Percentiles rank a stretch among this genome's conserved stretches.
phyloP scores from a whole-genome alignment of 179 eudicot genomes.

The Pouteria campechiana region DNA sequence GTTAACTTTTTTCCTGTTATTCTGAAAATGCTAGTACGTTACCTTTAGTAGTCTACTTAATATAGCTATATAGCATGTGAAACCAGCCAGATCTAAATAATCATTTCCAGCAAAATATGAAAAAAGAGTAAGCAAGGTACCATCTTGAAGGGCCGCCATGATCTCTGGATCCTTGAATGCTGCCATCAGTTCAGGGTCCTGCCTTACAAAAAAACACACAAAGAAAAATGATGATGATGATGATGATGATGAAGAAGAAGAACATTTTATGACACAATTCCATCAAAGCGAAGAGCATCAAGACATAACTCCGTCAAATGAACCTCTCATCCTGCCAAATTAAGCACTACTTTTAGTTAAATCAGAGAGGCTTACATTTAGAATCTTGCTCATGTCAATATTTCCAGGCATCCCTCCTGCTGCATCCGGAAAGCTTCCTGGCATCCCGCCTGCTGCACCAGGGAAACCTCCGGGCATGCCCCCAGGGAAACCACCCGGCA shows the following conservation, averaged over 20 bases:
- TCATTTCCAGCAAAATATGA: not conserved
- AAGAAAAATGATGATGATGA: not conserved
- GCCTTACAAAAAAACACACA: constrained; percentile 12
- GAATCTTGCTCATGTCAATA: constrained; percentile 75
- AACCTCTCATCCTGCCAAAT: too few relatives aligned
- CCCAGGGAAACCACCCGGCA: constrained; percentile 33
- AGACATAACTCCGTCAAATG: too few relatives aligned
- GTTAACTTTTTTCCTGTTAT: too few relatives aligned
- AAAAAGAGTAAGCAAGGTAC: constrained; percentile 17
- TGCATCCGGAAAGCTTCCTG: constrained; percentile 51
- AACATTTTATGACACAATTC: too few relatives aligned
- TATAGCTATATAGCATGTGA: too few relatives aligned
- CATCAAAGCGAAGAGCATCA: too few relatives aligned
- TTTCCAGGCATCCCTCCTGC: constrained; percentile 42
- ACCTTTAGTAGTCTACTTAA: too few relatives aligned
- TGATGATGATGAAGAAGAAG: too few relatives aligned
- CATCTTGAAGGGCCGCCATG: constrained; percentile 99
- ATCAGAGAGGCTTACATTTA: constrained; percentile 49
- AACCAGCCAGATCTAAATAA: too few relatives aligned
- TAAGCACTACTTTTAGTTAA: too few relatives aligned
- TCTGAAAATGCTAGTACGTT: too few relatives aligned
- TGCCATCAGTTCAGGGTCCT: constrained; percentile 97
- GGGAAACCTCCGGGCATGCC: constrained; percentile 39
- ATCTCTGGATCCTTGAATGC: constrained; percentile 94
- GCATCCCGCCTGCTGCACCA: constrained; percentile 36